Evolutionary conservation across 2,329 filamentous ascomycete genomes (phyloP), one percentile per base, ranked within the genome.

Genomic region (Neonectria magnoliae): DNA sequence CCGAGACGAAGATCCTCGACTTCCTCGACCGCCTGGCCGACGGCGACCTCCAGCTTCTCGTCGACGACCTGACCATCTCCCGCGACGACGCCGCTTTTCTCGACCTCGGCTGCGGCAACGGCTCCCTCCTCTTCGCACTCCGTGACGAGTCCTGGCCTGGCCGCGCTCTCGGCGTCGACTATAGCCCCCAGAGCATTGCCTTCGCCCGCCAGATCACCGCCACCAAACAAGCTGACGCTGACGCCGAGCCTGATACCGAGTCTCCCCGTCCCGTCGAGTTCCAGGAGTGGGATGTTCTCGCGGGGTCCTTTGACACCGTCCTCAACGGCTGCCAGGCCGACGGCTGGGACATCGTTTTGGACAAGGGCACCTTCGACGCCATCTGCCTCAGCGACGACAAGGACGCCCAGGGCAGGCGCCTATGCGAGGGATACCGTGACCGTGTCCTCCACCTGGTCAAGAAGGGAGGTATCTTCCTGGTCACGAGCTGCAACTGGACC

Each of bases 401-500:
- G 31, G 82, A 84, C 69, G 80, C 80, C 57, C 76, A 78, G 14
- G 89, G 86, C 0, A 81, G 87, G 41, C 86, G 91, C 58, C 83
- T 92, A 13, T 92, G 89, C 76, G 93, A 97, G 77, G 85, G 85
- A 4, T 99, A 99, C 81, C 86, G 88, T 52, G 84, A 85, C 51
- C 87, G 88, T 57, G 90, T 95, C 33, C 82, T 90, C 66, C 81
- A 79, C 29, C 83, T 98, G 68, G 85, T 98, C 56, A 89, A 88
- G 71, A 81, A 80, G 1, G 91, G 90, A 1, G 93, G 93, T 0
- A 83, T 93, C 25, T 87, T 98, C 72, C 80, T 98, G 64, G 88
- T 99, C 58, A 98, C 96, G 59, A 98, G 94, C 79, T 99, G 96
- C 78, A 99, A 99, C 81, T 99, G 96, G 96, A 98, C 95, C 1